These are phyloP conservation scores for Epicoccum sorghinum DNA, from an alignment of 2,329 filamentous ascomycete species.

Conservation along the genomic window DNA sequence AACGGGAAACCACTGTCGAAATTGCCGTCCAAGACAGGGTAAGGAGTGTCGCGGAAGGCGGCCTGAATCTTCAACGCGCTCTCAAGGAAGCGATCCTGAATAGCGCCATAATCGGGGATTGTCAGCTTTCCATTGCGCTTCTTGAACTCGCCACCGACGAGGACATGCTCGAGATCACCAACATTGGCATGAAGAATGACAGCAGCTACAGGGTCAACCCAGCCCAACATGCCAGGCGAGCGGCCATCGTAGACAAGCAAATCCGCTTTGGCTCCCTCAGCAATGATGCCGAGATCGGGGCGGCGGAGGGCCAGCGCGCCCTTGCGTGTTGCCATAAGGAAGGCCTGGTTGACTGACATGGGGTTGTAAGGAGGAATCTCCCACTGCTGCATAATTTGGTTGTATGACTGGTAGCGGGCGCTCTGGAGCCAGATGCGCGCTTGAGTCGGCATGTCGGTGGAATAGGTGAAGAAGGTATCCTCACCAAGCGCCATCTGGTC, in stretches of 20 bases:
- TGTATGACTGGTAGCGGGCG: constrained; percentile 35
- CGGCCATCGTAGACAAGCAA: constrained; percentile 60
- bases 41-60: background rate
- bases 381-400: constrained; percentile 49
- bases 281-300: constrained; percentile 58
- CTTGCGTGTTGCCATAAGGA: constrained; percentile 60
- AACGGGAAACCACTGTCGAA: background rate
- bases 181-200: constrained; percentile 62
- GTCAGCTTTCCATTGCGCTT: constrained; percentile 54
- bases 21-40: background rate
- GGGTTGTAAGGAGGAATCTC: constrained; percentile 56
- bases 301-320: constrained; percentile 60
- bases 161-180: constrained; percentile 59
- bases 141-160: constrained; percentile 57
- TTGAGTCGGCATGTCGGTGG: constrained; percentile 53
- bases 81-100: background rate
- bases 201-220: constrained; percentile 62
- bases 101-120: constrained; percentile 18
- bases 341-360: constrained; percentile 62
- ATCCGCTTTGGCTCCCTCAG: constrained; percentile 60
- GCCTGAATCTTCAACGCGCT: background rate
- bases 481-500: constrained; percentile 62
- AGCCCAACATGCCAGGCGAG: constrained; percentile 59
- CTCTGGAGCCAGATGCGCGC: constrained; percentile 62
- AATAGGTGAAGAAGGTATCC: constrained; percentile 62